phyloP scores from a whole-genome alignment of 2,329 filamentous ascomycete genomes.

The Cladosporium sp. region DNA sequence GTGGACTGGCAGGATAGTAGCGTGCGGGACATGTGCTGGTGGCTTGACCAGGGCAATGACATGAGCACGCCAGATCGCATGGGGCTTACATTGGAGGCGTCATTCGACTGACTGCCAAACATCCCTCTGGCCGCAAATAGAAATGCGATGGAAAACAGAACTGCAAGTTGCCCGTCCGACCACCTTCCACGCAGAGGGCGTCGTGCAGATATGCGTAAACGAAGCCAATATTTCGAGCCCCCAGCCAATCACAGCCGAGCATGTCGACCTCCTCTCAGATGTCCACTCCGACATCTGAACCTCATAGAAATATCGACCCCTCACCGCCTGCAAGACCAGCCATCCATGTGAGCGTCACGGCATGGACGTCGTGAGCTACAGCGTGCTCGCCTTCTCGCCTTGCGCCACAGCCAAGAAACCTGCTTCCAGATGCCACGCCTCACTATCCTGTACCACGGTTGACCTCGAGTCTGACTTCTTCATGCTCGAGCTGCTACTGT shows the following conservation, averaged over 20 bases:
- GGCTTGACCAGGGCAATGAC: constrained; percentile 8
- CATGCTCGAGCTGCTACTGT: constrained; percentile 15
- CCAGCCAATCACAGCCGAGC: constrained; percentile 1
- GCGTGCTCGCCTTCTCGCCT: constrained; percentile 6
- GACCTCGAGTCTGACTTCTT: not conserved
- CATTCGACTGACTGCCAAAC: not conserved
- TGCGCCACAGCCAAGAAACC: constrained; percentile 13
- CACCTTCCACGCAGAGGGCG: constrained; percentile 1
- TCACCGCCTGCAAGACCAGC: constrained; percentile 16
- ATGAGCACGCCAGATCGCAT: constrained; percentile 5
- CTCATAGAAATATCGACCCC: not conserved
- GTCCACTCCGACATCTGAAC: not conserved
- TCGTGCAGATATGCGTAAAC: constrained; percentile 15
- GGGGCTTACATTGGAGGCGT: constrained; percentile 1
- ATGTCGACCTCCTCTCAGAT: not conserved
- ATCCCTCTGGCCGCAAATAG: constrained; percentile 7
- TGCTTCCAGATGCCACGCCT: constrained; percentile 18
- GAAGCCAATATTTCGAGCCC: not conserved
- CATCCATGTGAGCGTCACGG: constrained; percentile 15
- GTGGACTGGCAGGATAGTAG: constrained; percentile 8
- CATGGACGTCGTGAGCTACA: constrained; percentile 14
- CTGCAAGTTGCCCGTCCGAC: constrained; percentile 14
- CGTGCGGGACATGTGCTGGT: constrained; percentile 21
- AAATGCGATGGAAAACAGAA: not conserved
- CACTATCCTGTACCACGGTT: not conserved